Base-by-base conservation (phyloP, 495 filamentous ascomycete species). In the Poronia punctata region DNA sequence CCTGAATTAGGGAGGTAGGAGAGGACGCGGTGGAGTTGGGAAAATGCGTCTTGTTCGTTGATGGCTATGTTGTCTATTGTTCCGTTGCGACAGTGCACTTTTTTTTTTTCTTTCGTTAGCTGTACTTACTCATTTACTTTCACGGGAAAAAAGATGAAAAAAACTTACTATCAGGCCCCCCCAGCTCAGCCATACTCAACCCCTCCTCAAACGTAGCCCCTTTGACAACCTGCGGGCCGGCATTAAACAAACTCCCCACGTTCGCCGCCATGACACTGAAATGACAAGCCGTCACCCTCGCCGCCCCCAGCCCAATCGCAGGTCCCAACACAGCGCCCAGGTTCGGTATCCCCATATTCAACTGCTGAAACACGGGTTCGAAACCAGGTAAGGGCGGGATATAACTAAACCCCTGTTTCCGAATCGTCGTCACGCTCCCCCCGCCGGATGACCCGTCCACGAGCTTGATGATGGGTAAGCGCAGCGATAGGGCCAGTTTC, bases 241-340 rank as follows among this genome's bases (percentile, higher is more conserved):
- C 78, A 47, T 80, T 80, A 51, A 82, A 80, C 6, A 82, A 48
- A 2, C 68, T 64, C 0, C 76, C 78, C 3, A 82, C 62, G 51
- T 80, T 75, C 6, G 65, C 74, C 4, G 76, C 75, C 76, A 81
- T 82, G 32, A 82, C 77, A 7, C 73, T 75, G 50, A 82, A 82
- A 48, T 81, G 78, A 38, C 76, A 80, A 0, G 67, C 67, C 2
- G 75, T 74, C 0, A 79, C 72, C 36, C 78, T 51, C 0, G 78
- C 76, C 7, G 78, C 76, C 5, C 78, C 78, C 7, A 82, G 69
- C 3, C 78, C 78, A 43, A 81, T 78, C 6, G 76, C 78, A 10
- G 78, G 77, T 1, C 77, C 77, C 18, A 82, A 57, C 4, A 80
- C 74, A 11, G 77, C 77, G 6, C 75, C 78, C 10, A 82, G 49